Evolutionary conservation across 805 yeast species (phyloP).

Genomic region (Sungouiozyma intestinalis): DNA sequence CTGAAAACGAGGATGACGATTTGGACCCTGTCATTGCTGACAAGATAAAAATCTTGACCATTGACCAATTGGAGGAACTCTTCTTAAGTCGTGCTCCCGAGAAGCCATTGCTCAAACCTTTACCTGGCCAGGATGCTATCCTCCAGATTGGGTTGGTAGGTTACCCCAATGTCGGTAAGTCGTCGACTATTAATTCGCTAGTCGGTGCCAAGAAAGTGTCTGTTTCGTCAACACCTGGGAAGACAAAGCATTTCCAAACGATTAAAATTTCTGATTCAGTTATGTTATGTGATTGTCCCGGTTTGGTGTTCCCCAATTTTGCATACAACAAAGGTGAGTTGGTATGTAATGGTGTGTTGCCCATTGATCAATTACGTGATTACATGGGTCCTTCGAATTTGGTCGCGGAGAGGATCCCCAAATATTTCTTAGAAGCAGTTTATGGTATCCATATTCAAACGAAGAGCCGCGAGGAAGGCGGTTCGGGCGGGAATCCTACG

Average conservation of each 20-base stretch:
- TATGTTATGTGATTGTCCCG: constrained; percentile 95
- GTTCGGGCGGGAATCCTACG: constrained; percentile 69
- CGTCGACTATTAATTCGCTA: constrained; percentile 94
- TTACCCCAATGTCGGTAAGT: constrained; percentile 92
- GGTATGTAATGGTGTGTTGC: constrained; percentile 97
- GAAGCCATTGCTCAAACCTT: constrained; percentile 41
- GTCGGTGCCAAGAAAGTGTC: constrained; percentile 97
- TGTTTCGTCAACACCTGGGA: constrained; percentile 97
- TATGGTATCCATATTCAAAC: constrained; percentile 87
- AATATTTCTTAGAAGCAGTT: constrained; percentile 75
- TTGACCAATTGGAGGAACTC: constrained; percentile 75
- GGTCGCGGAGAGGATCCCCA: constrained; percentile 83
- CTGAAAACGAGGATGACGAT: constrained; percentile 23
- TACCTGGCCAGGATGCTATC: constrained; percentile 49
- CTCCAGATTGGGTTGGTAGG: constrained; percentile 94
- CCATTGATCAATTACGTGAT: constrained; percentile 94
- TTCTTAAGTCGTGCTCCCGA: constrained; percentile 70
- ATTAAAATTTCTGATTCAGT: constrained; percentile 75
- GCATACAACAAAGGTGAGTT: constrained; percentile 94
- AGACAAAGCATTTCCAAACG: constrained; percentile 97
- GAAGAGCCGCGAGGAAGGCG: constrained; percentile 74
- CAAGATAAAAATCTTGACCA: constrained; percentile 59
- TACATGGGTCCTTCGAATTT: constrained; percentile 79
- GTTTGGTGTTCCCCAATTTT: constrained; percentile 95
- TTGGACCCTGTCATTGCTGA: constrained; percentile 32